Evolutionary conservation across 257 asterid species (phyloP), one percentile per base, ranked within the genome.

Genomic region (Handroanthus guayacan): DNA sequence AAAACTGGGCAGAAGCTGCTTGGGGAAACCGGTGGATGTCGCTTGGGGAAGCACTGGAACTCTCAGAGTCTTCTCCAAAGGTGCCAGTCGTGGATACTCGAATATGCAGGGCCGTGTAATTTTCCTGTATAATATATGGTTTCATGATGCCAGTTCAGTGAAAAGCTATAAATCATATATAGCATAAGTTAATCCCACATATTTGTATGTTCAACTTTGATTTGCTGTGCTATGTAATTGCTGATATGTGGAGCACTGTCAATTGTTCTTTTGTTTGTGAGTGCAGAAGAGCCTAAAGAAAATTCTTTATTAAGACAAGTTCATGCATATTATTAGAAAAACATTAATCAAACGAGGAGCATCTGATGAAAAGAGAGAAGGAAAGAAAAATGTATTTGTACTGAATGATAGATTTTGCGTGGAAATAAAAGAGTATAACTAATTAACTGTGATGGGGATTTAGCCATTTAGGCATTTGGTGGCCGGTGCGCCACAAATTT

Each of bases 1-100:
- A 82, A 75, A 58, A 51, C 2, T 93, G 89, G 98, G 97, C 98
- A 3, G 93, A 87, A 70, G 56, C 75, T 20, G 82, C 83, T 45
- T 95, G 99, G 99, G 85, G 78, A 54, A 93, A 86, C 78, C 72
- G 81, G 39, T 80, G 91, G 81, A 83, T 93, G 62, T 86, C 96
- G 12, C 87, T 92, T 1, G 86, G 82, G 1, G 93, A 95, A 41
- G 97, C 94, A 43, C 72, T 92, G 37, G 97, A 89, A 71, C 36
- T 74, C 41, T 82, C 93, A 0, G 91, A 88, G 41, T 70, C 90
- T 25, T 83, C 89, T 0, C 17, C 82, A 62, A 88, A 77, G 80
- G 82, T 92, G 55, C 86, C 90, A 0, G 84, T 95, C 0, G 84
- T 95, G 16, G 98, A 95, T 80, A 79, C 93, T 71, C 88, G 97